Conservation (phyloP, 352 stramenopile species). For the Pythium apleroticum region DNA sequence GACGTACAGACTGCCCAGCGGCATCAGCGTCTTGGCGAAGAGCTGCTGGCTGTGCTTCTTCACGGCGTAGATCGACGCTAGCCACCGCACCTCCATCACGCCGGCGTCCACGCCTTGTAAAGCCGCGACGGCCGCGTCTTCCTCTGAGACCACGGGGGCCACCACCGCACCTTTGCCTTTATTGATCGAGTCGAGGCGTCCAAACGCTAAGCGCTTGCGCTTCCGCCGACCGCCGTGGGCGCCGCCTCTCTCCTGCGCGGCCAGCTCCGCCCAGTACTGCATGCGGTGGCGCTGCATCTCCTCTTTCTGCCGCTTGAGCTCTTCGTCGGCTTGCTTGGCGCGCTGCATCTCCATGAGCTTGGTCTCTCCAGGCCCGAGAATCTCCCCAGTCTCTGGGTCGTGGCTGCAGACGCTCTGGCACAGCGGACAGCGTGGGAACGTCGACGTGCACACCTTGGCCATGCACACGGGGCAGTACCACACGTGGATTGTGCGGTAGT, state of each 20-base stretch:
- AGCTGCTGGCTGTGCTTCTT: conserved; percentile 21
- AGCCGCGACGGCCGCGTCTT: conserved; percentile 16
- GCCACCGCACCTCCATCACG: conserved; percentile 38
- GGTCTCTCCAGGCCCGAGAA: conserved; percentile 61
- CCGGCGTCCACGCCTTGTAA: conserved; percentile 18
- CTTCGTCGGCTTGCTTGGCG: conserved; percentile 44
- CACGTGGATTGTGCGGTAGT: conserved; percentile 57
- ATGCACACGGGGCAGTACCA: conserved; percentile 84
- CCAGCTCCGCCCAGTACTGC: conserved; percentile 52
- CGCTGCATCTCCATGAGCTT: conserved; percentile 46
- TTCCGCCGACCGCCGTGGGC: conserved; percentile 24
- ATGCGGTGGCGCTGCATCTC: conserved; percentile 69
- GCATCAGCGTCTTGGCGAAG: conserved; percentile 68
- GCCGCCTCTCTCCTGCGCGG: conserved; percentile 33
- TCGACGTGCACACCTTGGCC: conserved; percentile 61
- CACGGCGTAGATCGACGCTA: conserved; percentile 43
- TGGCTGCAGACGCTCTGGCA: conserved; percentile 65
- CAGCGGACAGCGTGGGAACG: conserved; percentile 63
- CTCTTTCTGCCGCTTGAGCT: conserved; percentile 44
- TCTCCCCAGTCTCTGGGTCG: conserved; percentile 49
- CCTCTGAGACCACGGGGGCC: not conserved
- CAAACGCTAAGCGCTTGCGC: conserved; percentile 42
- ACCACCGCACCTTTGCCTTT: not conserved
- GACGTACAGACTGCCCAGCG: conserved; percentile 70
- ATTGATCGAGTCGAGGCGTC: not conserved